Evolutionary conservation across 1,284 basidiomycete species (phyloP), one percentile per base, ranked within the genome.

Genomic region (Apiotrichum gamsii): DNA sequence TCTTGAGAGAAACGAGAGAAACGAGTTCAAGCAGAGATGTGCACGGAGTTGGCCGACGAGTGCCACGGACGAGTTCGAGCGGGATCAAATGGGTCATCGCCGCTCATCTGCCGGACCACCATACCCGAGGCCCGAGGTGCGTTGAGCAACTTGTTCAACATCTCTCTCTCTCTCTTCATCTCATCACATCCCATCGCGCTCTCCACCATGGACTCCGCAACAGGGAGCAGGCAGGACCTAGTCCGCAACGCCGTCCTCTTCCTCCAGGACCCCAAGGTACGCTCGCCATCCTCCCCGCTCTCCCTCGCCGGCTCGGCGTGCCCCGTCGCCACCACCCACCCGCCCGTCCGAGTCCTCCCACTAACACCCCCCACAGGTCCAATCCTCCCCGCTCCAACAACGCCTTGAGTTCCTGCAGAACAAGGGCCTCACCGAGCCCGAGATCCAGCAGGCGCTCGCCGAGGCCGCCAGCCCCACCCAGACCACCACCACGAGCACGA

Each of bases 401-500:
- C 81, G 88, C 40, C 80, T 98, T 42, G 84, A 89, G 62, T 98
- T 97, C 75, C 80, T 98, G 20, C 87, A 96, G 65, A 85, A 89
- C 5, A 97, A 97, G 70, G 94, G 94, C 2, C 76, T 98, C 21
- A 85, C 82, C 0, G 78, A 79, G 15, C 67, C 77, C 13, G 94
- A 98, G 73, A 93, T 97, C 54, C 89, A 96, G 69, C 77, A 83
- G 46, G 94, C 90, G 5, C 72, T 97, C 58, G 77, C 79, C 51
- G 83, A 82, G 63, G 79, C 63, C 80, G 0, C 72, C 39, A 41
- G 43, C 47, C 20, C 43, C 8, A 11, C 31, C 5, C 11, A 39
- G 9, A 18, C 32, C 2, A 23, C 14, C 16, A 52, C 37, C 59
- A 58, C 30, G 46, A 11, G 8, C 6, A 6, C 25, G 11, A 6